Conservation (phyloP, 257 asterid genomes). For the Henckelia pumila region DNA sequence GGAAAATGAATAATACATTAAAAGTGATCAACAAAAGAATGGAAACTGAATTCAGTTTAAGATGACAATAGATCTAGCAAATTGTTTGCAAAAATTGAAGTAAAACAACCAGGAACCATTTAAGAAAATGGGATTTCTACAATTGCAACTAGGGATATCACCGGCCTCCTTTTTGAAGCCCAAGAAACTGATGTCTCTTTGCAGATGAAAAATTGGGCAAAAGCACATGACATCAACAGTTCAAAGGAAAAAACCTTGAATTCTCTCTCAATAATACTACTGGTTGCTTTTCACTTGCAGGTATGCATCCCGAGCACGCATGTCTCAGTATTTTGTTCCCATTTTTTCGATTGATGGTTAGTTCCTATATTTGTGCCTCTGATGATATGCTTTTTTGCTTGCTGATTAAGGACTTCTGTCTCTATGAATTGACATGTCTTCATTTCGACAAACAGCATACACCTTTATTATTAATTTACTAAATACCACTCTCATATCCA, state of each 20-base stretch:
- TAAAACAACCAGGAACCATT: not conserved
- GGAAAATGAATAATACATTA: not conserved
- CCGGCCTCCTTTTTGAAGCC: conserved; percentile 4
- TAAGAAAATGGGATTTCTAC: not conserved
- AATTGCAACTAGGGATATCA: not conserved
- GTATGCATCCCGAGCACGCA: conserved; percentile 34
- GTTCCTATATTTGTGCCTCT: not conserved
- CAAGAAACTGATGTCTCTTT: conserved; percentile 22
- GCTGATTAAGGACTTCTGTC: too few species aligned
- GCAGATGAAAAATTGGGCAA: conserved; percentile 96
- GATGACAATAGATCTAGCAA: not conserved
- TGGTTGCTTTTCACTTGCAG: conserved; percentile 95
- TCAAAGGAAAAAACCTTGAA: conserved; percentile 83
- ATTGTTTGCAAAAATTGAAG: not conserved
- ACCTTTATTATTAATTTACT: conserved; percentile 22
- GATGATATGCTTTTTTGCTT: too few species aligned
- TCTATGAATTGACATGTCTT: not conserved
- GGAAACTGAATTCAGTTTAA: not conserved
- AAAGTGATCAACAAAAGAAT: not conserved
- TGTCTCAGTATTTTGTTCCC: not conserved
- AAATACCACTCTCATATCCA: too few species aligned
- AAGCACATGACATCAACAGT: conserved; percentile 75
- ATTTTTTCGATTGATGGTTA: too few species aligned
- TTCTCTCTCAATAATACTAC: conserved; percentile 72
- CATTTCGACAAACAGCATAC: conserved; percentile 7